Evolutionary conservation across 208 protist genomes (phyloP).

Genomic region (Naegleria gruberi): DNA sequence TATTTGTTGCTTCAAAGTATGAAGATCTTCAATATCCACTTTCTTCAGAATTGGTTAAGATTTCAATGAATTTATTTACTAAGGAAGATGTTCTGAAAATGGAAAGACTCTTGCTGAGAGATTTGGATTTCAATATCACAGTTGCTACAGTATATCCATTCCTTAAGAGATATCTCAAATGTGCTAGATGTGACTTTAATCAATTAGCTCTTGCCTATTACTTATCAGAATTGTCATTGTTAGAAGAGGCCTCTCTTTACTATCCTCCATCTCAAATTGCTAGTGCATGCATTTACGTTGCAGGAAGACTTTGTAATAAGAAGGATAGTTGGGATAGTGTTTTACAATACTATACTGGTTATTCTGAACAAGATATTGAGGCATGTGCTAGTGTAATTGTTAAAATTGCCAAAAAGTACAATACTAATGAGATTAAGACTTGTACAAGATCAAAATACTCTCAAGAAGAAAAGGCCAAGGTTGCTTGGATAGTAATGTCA

Average conservation of each 20-base stretch:
- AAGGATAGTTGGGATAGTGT: not conserved
- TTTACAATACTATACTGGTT: not conserved
- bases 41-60: constrained; percentile 83
- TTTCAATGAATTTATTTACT: constrained; percentile 82
- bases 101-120: constrained; percentile 67
- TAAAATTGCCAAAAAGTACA: not conserved
- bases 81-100: constrained; percentile 74
- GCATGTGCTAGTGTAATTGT: not conserved
- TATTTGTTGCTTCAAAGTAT: constrained; percentile 81
- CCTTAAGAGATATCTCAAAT: constrained; percentile 58
- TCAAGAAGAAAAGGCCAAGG: not conserved
- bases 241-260: constrained; percentile 64
- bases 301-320: constrained; percentile 31
- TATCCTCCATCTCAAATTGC: constrained; percentile 82
- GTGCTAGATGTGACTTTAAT: constrained; percentile 34
- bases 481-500: not conserved
- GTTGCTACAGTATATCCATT: constrained; percentile 71
- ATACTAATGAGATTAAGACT: not conserved
- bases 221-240: constrained; percentile 41
- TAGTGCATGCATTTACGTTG: constrained; percentile 76
- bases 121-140: constrained; percentile 71
- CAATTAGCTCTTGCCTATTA: not conserved
- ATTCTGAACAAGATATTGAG: not conserved
- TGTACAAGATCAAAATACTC: not conserved
- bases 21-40: constrained; percentile 86